Conservation (phyloP, 106 monocot genomes). For the Chionographis japonica region DNA sequence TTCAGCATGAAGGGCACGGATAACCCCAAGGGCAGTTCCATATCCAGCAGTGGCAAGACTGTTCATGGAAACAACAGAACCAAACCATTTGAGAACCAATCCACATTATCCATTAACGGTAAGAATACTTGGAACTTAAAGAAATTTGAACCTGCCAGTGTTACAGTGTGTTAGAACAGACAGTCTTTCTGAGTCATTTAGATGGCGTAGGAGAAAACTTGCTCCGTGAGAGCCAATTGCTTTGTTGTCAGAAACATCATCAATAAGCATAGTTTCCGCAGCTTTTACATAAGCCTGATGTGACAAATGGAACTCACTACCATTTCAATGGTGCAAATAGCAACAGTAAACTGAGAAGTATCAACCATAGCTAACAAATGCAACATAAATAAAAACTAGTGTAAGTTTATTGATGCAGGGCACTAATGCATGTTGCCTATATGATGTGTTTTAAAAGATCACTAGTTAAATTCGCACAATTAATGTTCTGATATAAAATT, state of each 20-base stretch:
- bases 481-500: no score
- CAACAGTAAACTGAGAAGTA: background rate
- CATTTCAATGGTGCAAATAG: background rate
- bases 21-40: slow-evolving; percentile 97
- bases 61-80: background rate
- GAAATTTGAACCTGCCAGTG: slow-evolving; percentile 74
- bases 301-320: background rate
- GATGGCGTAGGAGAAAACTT: slow-evolving; percentile 29
- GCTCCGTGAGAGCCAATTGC: slow-evolving; percentile 89
- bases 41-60: slow-evolving; percentile 99
- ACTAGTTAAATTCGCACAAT: no score
- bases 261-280: slow-evolving; percentile 81
- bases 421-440: no score
- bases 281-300: slow-evolving; percentile 66
- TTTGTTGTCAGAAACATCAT: slow-evolving; percentile 83
- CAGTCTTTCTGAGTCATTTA: slow-evolving; percentile 28
- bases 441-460: no score
- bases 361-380: background rate
- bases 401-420: no score
- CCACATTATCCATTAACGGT: background rate
- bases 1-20: slow-evolving; percentile 72
- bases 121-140: background rate
- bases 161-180: slow-evolving; percentile 95
- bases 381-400: background rate
- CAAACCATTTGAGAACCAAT: background rate